A percentile compares a stretch with the other conserved stretches of the same genome.
These are phyloP conservation scores for Gossypium herbaceum DNA, from an alignment of 345 rosid genomes.

Conservation along the genomic window DNA sequence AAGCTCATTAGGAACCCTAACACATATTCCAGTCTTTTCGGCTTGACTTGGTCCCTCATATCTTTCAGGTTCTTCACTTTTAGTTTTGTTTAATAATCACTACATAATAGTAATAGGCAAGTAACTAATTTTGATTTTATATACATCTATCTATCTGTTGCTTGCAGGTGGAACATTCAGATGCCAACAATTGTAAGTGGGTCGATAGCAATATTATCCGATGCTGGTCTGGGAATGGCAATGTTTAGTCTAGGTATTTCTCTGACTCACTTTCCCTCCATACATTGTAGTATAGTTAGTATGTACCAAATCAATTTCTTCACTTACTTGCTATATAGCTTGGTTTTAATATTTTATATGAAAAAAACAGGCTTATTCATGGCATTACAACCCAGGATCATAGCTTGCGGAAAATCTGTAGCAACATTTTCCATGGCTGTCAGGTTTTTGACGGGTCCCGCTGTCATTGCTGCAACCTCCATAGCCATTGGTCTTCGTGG, in stretches of 20 bases:
- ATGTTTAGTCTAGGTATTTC: constrained; percentile 75
- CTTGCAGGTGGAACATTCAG: constrained; percentile 57
- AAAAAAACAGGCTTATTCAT: constrained; percentile 56
- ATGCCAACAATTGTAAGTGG: constrained; percentile 70
- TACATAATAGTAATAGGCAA: too few relatives aligned
- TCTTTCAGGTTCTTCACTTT: constrained; percentile 35
- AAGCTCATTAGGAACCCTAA: constrained; percentile 74
- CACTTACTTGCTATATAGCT: neutral
- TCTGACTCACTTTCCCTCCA: neutral
- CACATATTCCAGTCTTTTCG: constrained; percentile 66
- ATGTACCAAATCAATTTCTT: too few relatives aligned
- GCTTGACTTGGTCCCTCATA: constrained; percentile 65
- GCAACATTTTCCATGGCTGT: constrained; percentile 82
- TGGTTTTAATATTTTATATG: neutral
- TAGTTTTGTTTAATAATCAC: too few relatives aligned
- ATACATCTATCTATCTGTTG: too few relatives aligned
- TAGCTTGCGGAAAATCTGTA: constrained; percentile 78
- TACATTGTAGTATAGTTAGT: too few relatives aligned
- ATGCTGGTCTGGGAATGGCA: constrained; percentile 86
- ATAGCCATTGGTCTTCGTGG: constrained; percentile 78
- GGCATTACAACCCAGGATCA: constrained; percentile 79
- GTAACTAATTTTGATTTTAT: too few relatives aligned
- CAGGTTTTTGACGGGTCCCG: constrained; percentile 76
- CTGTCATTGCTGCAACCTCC: constrained; percentile 81
- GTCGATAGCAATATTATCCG: constrained; percentile 66